A percentile compares a stretch with the other conserved stretches of the same genome.
Conservation (phyloP, 495 filamentous ascomycete genomes). For the Talaromyces stipitatus region DNA sequence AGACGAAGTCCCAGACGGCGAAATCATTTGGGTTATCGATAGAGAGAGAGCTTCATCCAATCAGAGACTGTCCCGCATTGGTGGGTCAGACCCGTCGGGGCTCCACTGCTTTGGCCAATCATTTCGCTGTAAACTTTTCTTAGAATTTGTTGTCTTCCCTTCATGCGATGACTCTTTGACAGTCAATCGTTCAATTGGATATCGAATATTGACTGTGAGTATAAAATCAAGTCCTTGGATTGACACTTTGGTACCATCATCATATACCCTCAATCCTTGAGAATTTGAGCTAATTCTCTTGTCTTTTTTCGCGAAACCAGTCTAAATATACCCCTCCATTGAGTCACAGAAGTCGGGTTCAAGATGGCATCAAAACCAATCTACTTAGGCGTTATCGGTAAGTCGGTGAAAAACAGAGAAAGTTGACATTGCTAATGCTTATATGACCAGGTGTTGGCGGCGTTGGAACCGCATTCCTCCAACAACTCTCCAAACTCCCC, state of each 20-base stretch:
- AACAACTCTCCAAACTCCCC: conserved; percentile 62
- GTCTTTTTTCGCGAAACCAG: background rate
- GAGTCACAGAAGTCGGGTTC: background rate
- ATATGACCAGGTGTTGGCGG: conserved; percentile 68
- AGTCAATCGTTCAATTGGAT: background rate
- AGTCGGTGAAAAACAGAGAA: background rate
- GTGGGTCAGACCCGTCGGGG: background rate
- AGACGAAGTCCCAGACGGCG: background rate
- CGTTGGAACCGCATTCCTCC: conserved; percentile 85
- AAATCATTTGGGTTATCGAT: background rate
- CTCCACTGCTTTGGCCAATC: background rate
- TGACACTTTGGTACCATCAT: background rate
- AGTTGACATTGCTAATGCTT: background rate
- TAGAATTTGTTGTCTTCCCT: background rate
- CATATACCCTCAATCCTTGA: background rate
- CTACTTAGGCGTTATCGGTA: conserved; percentile 43
- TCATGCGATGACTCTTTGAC: background rate
- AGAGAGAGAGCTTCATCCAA: background rate
- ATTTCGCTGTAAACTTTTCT: background rate
- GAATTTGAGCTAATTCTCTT: background rate
- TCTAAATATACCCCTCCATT: background rate
- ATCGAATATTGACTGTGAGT: background rate
- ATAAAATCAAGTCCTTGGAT: background rate
- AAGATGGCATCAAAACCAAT: conserved; percentile 33
- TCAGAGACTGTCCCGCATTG: conserved; percentile 1